phyloP scores from a whole-genome alignment of 768 basidiomycete genomes.

The Rhodotorula kratochvilovae region DNA sequence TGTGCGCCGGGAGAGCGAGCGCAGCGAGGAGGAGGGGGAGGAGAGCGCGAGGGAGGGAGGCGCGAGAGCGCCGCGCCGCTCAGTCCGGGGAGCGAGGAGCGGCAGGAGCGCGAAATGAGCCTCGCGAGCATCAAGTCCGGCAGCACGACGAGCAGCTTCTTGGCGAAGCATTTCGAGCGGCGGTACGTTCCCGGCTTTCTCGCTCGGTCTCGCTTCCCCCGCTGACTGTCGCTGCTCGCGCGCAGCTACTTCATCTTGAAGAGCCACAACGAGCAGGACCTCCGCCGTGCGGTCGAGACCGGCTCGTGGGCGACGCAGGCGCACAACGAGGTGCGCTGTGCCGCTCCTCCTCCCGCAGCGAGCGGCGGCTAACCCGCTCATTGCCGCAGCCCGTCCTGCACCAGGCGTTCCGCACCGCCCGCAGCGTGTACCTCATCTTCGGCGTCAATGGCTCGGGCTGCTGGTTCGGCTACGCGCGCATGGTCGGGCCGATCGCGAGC shows the following conservation, averaged over 20 bases:
- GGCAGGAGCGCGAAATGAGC: constrained; percentile 12
- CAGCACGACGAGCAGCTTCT: constrained; percentile 49
- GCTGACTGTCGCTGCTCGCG: not conserved
- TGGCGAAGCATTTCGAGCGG: constrained; percentile 69
- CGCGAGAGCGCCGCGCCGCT: constrained; percentile 20
- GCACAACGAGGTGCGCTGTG: constrained; percentile 38
- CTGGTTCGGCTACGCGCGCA: constrained; percentile 89
- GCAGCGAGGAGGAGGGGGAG: not conserved
- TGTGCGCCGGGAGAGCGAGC: constrained; percentile 17
- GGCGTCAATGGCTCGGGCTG: constrained; percentile 90
- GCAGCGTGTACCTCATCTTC: constrained; percentile 79
- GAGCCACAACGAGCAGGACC: constrained; percentile 42
- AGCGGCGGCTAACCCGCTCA: constrained; percentile 63
- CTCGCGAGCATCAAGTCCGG: constrained; percentile 9
- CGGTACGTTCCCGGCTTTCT: constrained; percentile 60
- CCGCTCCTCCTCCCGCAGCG: constrained; percentile 40
- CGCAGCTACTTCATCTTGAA: constrained; percentile 23
- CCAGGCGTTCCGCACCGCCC: constrained; percentile 83
- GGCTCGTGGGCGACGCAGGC: constrained; percentile 85
- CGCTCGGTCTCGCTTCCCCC: not conserved
- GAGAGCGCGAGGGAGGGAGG: not conserved
- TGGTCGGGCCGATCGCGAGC: constrained; percentile 53
- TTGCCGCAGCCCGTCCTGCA: constrained; percentile 65
- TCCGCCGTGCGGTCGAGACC: constrained; percentile 54
- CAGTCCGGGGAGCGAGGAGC: not conserved